Percentiles rank a stretch among this genome's conserved stretches.
phyloP scores from a whole-genome alignment of 257 asterid species.

The Ilex aquifolium region DNA sequence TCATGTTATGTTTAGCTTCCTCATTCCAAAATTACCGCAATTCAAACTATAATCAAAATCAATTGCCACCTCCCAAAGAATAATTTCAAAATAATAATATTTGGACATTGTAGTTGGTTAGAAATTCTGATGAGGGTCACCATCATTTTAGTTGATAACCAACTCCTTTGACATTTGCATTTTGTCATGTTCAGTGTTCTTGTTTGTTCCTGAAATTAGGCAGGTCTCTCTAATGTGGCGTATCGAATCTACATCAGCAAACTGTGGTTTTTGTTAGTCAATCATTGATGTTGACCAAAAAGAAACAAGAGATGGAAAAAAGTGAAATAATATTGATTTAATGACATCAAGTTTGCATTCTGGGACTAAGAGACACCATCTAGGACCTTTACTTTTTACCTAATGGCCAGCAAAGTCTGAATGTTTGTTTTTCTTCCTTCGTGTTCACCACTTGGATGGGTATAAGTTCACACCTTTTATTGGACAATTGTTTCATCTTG shows the following conservation, averaged over 20 bases:
- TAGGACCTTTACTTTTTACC: too few species aligned
- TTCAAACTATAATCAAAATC: not conserved
- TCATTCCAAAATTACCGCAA: not conserved
- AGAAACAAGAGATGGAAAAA: too few species aligned
- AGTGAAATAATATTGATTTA: not conserved
- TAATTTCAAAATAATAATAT: not conserved
- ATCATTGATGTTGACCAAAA: too few species aligned
- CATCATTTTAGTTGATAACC: constrained; percentile 18
- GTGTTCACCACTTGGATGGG: not conserved
- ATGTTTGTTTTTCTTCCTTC: not conserved
- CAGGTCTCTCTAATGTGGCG: not conserved
- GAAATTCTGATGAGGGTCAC: constrained; percentile 10
- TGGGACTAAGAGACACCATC: not conserved
- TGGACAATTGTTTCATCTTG: not conserved
- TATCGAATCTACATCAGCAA: too few species aligned
- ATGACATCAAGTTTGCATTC: not conserved
- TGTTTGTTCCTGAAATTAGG: not conserved
- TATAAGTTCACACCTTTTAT: not conserved
- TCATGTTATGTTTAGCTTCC: not conserved
- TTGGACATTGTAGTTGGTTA: constrained; percentile 2
- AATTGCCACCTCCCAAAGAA: too few species aligned
- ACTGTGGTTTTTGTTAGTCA: too few species aligned
- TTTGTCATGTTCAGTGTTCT: not conserved
- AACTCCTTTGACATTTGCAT: constrained; percentile 21
- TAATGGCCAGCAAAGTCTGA: too few species aligned